A percentile compares a stretch with the other conserved stretches of the same genome.
Evolutionary conservation across 2,329 filamentous ascomycete species (phyloP).

Genomic region (Bipolaris gigantea): DNA sequence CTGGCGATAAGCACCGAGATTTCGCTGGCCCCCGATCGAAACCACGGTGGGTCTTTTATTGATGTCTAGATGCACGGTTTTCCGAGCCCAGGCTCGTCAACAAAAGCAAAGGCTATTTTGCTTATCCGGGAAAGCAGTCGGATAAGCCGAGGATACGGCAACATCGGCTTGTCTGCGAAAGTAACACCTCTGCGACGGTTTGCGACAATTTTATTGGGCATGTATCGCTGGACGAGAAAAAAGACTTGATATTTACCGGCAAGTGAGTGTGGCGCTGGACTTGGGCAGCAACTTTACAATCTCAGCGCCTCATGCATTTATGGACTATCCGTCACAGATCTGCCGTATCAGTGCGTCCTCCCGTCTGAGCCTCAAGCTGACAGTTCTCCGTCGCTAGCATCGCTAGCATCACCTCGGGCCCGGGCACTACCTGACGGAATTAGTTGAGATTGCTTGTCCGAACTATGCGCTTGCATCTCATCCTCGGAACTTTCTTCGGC

Average conservation of each 20-base stretch:
- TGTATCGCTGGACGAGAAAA: not conserved
- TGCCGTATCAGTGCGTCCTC: constrained; percentile 3
- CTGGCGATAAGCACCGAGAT: constrained; percentile 5
- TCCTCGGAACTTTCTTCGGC: constrained; percentile 34
- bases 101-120: not conserved
- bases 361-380: constrained; percentile 1
- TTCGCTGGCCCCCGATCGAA: not conserved
- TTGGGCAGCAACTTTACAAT: not conserved
- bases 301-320: constrained; percentile 1
- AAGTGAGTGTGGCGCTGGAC: not conserved
- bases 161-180: not conserved
- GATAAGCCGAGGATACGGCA: constrained; percentile 4
- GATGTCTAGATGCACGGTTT: not conserved
- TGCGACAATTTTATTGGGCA: constrained; percentile 1
- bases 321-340: not conserved
- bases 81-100: constrained; percentile 4
- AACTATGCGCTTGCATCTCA: constrained; percentile 16
- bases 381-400: constrained; percentile 15
- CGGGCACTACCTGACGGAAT: constrained; percentile 23
- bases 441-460: constrained; percentile 11
- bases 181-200: not conserved
- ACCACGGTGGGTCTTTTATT: not conserved
- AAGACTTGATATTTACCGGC: not conserved
- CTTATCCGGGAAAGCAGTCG: constrained; percentile 3
- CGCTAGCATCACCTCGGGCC: constrained; percentile 24